Evolutionary conservation across 495 filamentous ascomycete genomes (phyloP).

Genomic region (Aspergillus steynii): DNA sequence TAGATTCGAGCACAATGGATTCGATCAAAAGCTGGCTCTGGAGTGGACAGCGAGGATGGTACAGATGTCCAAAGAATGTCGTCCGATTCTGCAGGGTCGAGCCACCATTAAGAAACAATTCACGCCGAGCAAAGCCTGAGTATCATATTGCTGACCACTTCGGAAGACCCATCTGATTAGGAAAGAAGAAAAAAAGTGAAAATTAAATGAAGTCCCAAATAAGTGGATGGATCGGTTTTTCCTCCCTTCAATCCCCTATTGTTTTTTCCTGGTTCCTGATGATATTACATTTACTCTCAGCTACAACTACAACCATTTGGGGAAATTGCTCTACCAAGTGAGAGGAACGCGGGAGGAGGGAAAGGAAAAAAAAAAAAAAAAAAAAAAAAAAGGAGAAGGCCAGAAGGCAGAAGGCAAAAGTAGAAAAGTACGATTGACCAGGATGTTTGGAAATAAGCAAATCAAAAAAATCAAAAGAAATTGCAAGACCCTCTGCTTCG

Average conservation of each 20-base stretch:
- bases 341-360: neutral
- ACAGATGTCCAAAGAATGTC: conserved; percentile 2
- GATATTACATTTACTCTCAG: neutral
- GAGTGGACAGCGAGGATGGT: neutral
- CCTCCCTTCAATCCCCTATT: neutral
- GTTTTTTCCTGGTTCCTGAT: neutral
- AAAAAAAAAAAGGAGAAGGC: too few species aligned
- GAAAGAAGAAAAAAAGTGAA: conserved; percentile 16
- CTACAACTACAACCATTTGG: neutral
- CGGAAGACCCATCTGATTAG: conserved; percentile 19
- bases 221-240: neutral
- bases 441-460: conserved; percentile 1
- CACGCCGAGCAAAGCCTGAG: conserved; percentile 10
- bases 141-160: conserved; percentile 12
- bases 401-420: neutral
- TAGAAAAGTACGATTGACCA: neutral
- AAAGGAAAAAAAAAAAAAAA: neutral
- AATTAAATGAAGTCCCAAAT: conserved; percentile 8
- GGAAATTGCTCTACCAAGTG: neutral
- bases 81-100: conserved; percentile 12
- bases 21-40: neutral
- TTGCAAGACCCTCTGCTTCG: neutral
- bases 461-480: conserved; percentile 3
- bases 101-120: neutral
- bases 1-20: neutral